phyloP scores from a whole-genome alignment of 306 rosid species.

The Pyrus betulifolia region DNA sequence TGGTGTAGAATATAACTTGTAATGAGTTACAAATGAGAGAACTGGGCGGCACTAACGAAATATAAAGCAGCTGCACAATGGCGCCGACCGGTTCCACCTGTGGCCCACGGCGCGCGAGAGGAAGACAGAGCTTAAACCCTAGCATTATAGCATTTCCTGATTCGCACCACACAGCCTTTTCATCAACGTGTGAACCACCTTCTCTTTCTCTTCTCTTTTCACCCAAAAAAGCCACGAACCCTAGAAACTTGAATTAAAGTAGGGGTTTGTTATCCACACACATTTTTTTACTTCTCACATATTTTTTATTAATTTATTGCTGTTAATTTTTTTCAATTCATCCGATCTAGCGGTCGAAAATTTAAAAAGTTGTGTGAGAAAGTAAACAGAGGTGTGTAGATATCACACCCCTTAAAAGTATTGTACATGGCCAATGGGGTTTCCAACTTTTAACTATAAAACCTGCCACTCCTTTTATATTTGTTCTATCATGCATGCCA shows the following conservation, averaged over 20 bases:
- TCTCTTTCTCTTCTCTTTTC: not conserved
- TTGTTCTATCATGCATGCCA: not conserved
- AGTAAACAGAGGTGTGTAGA: too few relatives aligned
- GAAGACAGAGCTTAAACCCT: slow-evolving; percentile 13
- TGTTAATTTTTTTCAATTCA: too few relatives aligned
- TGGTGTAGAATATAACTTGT: too few relatives aligned
- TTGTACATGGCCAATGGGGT: slow-evolving; percentile 1
- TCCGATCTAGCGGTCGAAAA: too few relatives aligned
- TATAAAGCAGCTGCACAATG: not conserved
- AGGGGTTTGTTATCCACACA: too few relatives aligned
- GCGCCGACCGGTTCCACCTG: slow-evolving; percentile 22
- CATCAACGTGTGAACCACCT: slow-evolving; percentile 35
- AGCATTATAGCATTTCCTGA: not conserved
- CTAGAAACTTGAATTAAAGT: not conserved
- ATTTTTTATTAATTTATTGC: fast-evolving
- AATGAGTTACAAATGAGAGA: not conserved
- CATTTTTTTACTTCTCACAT: too few relatives aligned
- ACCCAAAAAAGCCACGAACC: slow-evolving; percentile 10
- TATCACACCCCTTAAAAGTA: not conserved
- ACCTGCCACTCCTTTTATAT: not conserved
- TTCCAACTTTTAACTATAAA: slow-evolving; percentile 5
- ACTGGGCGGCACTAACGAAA: not conserved
- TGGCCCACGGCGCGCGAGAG: slow-evolving; percentile 33
- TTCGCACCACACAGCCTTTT: not conserved
- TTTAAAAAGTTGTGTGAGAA: too few relatives aligned